Base-by-base conservation (phyloP, 2,329 filamentous ascomycete genomes). In the Epichloe uncinata region DNA sequence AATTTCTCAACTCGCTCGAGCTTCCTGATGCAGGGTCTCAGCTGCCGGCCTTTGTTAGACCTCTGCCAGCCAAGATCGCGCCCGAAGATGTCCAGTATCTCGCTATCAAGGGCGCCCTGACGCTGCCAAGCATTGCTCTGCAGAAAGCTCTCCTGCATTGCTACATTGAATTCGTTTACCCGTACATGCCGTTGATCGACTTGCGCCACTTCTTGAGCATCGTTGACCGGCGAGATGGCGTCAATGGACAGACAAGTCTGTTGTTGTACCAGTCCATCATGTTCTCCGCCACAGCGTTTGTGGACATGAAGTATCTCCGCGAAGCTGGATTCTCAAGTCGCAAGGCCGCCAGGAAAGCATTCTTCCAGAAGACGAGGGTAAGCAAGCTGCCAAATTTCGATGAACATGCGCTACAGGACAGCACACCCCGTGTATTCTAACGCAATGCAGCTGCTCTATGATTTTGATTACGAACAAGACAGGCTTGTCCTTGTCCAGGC, bases 381-480 rank as follows among this genome's bases (percentile, higher is more conserved):
- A 70, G 82, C 71, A 41, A 18, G 16, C 12, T 6, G 3, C 18
- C 6, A 2, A 5, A 16, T 13, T n/a, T 42, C 11, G 6, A 16
- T 16, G 26, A 30, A 12, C 20, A n/a, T 30, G 26, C 3, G 26
- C 7, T 3, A 9, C 4, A 4, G 8, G 26, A 30, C 26, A 22
- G 22, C 5, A 9, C 7, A 9, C 8, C 26, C 8, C 26, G 26
- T 30, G 49, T 53, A 55, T 54, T 62, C 56, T 53, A 41, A 53
- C 37, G 3, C 4, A 15, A 6, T 37, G 33, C 58, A 88, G 81
- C 75, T 93, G 3, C 74, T 97, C 16, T 96, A 96, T 67, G 90
- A 96, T 63, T 94, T 95, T 57, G 91, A 97, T 66, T 95, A 94
- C 65, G 91, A 97, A 67, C 80, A 82, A 42, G 90, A 96, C 65